phyloP scores from a whole-genome alignment of 495 filamentous ascomycete species.

The Podospora pseudopauciseta region DNA sequence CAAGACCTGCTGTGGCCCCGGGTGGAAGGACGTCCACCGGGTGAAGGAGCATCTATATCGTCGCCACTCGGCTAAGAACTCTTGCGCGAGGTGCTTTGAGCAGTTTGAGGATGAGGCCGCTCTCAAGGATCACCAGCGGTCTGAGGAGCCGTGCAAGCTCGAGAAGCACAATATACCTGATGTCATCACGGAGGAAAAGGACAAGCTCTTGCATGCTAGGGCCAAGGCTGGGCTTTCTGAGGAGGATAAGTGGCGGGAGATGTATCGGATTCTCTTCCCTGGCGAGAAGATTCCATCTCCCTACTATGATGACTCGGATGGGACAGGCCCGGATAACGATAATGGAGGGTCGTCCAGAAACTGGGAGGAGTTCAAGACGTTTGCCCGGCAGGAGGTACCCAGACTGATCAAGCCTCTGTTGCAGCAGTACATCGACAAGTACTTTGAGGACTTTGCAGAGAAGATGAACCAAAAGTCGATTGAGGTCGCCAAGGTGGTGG shows the following conservation, averaged over 20 bases:
- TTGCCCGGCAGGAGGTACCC: constrained; percentile 22
- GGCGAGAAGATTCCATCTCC: constrained; percentile 26
- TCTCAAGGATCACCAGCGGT: constrained; percentile 38
- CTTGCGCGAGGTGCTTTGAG: constrained; percentile 40
- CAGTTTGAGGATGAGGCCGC: constrained; percentile 37
- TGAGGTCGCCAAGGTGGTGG: constrained; percentile 22
- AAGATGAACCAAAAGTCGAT: constrained; percentile 19
- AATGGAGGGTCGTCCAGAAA: constrained; percentile 11
- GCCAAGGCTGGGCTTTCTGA: constrained; percentile 23
- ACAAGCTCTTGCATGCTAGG: constrained; percentile 24
- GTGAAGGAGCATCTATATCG: constrained; percentile 49
- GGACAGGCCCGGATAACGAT: background rate
- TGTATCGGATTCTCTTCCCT: constrained; percentile 32
- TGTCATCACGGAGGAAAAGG: constrained; percentile 32
- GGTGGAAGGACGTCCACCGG: constrained; percentile 42
- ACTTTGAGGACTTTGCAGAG: constrained; percentile 19
- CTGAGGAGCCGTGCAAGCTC: constrained; percentile 35
- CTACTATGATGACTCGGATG: constrained; percentile 21
- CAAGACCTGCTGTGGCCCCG: constrained; percentile 40
- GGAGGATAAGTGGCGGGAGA: constrained; percentile 31
- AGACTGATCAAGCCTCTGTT: constrained; percentile 19
- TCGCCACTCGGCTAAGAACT: constrained; percentile 36
- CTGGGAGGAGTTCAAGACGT: constrained; percentile 22
- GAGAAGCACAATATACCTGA: constrained; percentile 13
- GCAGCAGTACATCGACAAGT: constrained; percentile 26